Conservation (phyloP, 148 eudicot genomes). For the Rhododendron griersonianum region DNA sequence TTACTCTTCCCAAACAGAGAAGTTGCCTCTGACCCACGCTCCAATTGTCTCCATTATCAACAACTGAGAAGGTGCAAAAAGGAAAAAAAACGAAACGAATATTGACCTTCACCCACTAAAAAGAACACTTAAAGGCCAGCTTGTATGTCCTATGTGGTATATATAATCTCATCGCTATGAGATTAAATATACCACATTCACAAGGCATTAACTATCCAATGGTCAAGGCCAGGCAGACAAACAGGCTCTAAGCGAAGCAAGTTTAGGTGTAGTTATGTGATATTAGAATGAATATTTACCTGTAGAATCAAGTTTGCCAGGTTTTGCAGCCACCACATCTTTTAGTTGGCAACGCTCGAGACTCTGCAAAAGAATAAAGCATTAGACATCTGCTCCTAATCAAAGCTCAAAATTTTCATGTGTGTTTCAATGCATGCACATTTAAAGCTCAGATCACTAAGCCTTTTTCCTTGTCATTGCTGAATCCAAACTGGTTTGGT, state of each 20-base stretch:
- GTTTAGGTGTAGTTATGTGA: not conserved
- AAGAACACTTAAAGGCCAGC: not conserved
- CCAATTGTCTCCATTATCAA: conserved; percentile 89
- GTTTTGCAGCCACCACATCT: conserved; percentile 79
- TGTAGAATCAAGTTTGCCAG: conserved; percentile 77
- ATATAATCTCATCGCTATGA: not conserved
- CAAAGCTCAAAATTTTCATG: not conserved
- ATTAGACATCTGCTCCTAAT: not conserved
- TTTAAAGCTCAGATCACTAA: not conserved
- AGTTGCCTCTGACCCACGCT: conserved; percentile 97
- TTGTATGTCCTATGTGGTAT: not conserved
- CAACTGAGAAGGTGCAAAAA: conserved; percentile 35
- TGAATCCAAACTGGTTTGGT: not conserved
- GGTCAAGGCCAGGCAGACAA: not conserved
- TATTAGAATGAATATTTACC: conserved; percentile 33
- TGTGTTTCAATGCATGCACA: not conserved
- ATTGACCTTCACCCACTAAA: not conserved
- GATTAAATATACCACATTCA: not conserved
- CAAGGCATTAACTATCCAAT: not conserved
- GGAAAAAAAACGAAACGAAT: not conserved
- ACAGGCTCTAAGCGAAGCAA: not conserved
- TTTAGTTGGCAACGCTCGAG: conserved; percentile 93
- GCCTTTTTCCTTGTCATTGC: not conserved
- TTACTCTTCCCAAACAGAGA: conserved; percentile 82
- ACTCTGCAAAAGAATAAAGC: conserved; percentile 40